Evolutionary conservation across 2,329 filamentous ascomycete genomes (phyloP).

Genomic region (Cladosporium sp.): DNA sequence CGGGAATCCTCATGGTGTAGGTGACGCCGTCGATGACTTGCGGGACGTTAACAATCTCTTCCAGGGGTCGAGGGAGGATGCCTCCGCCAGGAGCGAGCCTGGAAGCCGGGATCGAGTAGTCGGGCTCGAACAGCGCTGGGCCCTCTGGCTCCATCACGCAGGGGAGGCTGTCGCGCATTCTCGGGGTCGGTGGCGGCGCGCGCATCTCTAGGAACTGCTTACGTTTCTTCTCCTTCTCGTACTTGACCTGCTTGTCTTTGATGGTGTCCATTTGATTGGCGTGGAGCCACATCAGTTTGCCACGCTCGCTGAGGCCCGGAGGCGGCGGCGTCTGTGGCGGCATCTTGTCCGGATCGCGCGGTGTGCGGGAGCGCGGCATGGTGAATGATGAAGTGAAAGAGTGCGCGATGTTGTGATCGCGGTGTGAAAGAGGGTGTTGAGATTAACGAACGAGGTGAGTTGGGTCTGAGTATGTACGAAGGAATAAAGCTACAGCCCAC

Average conservation of each 20-base stretch:
- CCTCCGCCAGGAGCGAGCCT: no score
- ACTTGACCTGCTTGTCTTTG: neutral
- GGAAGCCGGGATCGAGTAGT: no score
- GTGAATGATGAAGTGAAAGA: neutral
- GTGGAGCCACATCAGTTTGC: neutral
- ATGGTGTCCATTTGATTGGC: neutral
- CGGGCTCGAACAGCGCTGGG: neutral
- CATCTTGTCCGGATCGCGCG: neutral
- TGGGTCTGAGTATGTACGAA: conserved; percentile 3
- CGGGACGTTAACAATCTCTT: no score
- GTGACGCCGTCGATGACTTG: no score
- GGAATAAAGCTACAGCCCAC: neutral
- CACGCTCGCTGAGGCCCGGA: neutral
- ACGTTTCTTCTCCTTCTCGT: neutral
- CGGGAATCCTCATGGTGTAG: no score
- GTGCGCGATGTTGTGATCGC: neutral
- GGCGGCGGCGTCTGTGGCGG: neutral
- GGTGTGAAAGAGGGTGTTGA: neutral
- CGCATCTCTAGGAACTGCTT: neutral
- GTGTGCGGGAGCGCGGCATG: neutral
- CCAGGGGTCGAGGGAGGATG: no score
- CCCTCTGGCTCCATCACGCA: neutral
- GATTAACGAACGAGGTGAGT: neutral
- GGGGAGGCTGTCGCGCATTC: neutral
- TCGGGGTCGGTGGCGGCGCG: neutral